phyloP scores from a whole-genome alignment of 2,329 filamentous ascomycete species.

The Epichloe gansuensis region DNA sequence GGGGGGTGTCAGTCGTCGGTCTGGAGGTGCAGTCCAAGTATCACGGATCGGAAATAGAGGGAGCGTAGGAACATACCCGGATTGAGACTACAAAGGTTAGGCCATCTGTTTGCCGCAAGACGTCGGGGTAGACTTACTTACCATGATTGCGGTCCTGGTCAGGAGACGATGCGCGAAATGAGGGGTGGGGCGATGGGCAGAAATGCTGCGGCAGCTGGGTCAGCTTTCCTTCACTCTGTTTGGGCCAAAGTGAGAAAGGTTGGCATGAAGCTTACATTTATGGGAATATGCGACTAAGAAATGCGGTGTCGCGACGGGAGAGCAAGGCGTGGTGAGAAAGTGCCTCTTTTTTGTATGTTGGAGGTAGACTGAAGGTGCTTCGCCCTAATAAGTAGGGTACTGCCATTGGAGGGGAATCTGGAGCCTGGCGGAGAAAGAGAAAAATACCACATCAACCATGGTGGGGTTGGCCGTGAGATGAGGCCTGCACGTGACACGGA shows the following conservation, averaged over 20 bases:
- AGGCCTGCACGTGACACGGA: conserved; percentile 17
- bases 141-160: conserved; percentile 27
- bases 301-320: conserved; percentile 4
- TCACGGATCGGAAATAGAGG: not conserved
- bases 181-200: conserved; percentile 15
- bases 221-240: not conserved
- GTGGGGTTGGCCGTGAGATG: conserved; percentile 21
- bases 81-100: conserved; percentile 43
- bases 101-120: not conserved
- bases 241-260: not conserved
- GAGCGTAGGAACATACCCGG: conserved; percentile 40
- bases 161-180: conserved; percentile 13
- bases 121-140: conserved; percentile 14
- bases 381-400: not conserved
- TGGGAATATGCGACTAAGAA: not conserved
- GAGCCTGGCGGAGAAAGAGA: conserved; percentile 21
- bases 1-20: conserved; percentile 8
- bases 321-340: conserved; percentile 1
- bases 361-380: conserved; percentile 1
- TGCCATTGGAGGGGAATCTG: conserved; percentile 9
- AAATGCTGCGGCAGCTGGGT: not conserved
- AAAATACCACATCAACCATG: conserved; percentile 19
- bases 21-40: not conserved
- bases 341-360: conserved; percentile 8
- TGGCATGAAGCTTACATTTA: not conserved